phyloP scores from a whole-genome alignment of 1,284 basidiomycete genomes.

The Mrakiaceae sp. region DNA sequence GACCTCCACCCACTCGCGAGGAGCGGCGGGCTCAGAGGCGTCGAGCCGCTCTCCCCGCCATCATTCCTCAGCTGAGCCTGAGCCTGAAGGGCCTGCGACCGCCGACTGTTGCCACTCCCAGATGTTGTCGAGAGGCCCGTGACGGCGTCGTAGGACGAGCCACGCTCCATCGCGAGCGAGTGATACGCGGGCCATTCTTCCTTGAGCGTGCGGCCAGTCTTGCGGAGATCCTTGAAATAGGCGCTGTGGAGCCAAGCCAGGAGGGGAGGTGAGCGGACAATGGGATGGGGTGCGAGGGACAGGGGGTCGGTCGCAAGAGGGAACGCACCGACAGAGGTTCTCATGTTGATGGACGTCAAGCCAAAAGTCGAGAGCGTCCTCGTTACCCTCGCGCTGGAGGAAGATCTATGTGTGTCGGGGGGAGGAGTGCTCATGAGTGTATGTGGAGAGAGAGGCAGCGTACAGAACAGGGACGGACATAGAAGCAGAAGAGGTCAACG shows the following conservation, averaged over 20 bases:
- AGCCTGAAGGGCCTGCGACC: no score
- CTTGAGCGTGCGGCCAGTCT: slow-evolving; percentile 78
- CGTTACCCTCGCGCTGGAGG: slow-evolving; percentile 82
- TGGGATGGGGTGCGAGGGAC: no score
- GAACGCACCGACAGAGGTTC: slow-evolving; percentile 56
- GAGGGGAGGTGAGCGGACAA: no score
- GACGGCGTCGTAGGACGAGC: slow-evolving; percentile 62
- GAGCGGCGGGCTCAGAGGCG: no score
- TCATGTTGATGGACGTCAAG: slow-evolving; percentile 98
- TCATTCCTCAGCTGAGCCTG: no score
- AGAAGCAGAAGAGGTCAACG: slow-evolving; percentile 97
- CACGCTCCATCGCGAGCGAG: slow-evolving; percentile 55
- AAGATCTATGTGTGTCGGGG: slow-evolving; percentile 41
- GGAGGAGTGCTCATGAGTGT: slow-evolving; percentile 4
- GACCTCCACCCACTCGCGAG: no score
- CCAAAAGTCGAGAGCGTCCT: slow-evolving; percentile 97
- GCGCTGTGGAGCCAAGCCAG: slow-evolving; percentile 43
- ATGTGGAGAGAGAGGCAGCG: slow-evolving; percentile 1
- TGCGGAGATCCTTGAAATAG: slow-evolving; percentile 94
- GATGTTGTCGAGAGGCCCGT: slow-evolving; percentile 53
- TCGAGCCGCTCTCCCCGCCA: no score
- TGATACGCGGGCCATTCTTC: slow-evolving; percentile 98
- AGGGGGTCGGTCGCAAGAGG: no score
- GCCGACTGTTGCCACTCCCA: slow-evolving; percentile 4
- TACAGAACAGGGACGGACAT: slow-evolving; percentile 30